Conservation (phyloP, 306 rosid genomes). For the Vigna mungo region DNA sequence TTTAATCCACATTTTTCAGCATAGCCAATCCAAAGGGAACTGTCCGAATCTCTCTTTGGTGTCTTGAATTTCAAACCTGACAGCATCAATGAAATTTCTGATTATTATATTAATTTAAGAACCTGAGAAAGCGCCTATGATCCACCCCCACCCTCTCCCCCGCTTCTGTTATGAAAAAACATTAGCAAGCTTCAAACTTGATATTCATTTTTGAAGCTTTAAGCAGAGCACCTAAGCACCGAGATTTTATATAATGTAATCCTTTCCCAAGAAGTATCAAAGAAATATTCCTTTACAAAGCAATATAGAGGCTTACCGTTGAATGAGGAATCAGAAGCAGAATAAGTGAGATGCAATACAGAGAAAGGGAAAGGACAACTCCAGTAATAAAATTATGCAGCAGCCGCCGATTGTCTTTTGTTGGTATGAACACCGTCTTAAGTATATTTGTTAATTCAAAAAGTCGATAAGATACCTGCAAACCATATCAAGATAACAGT, state of each 20-base stretch:
- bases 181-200: background rate
- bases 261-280: conserved; percentile 1
- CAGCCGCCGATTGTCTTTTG: conserved; percentile 84
- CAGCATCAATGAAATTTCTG: conserved; percentile 36
- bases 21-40: conserved; percentile 52
- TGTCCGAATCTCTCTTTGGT: conserved; percentile 45
- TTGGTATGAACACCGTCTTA: conserved; percentile 80
- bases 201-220: conserved; percentile 16
- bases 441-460: conserved; percentile 92
- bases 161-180: background rate
- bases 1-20: conserved; percentile 47
- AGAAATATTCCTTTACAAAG: background rate
- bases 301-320: conserved; percentile 57
- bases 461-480: conserved; percentile 87
- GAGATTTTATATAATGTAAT: background rate
- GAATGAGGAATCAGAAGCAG: conserved; percentile 71
- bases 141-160: background rate
- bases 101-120: conserved; percentile 15
- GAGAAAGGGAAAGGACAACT: conserved; percentile 55
- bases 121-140: conserved; percentile 7
- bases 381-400: conserved; percentile 84
- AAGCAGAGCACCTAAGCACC: background rate
- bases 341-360: conserved; percentile 71
- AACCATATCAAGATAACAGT: conserved; percentile 47
- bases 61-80: conserved; percentile 59